Conservation (phyloP, 768 basidiomycete genomes). For the Saitozyma podzolica region DNA sequence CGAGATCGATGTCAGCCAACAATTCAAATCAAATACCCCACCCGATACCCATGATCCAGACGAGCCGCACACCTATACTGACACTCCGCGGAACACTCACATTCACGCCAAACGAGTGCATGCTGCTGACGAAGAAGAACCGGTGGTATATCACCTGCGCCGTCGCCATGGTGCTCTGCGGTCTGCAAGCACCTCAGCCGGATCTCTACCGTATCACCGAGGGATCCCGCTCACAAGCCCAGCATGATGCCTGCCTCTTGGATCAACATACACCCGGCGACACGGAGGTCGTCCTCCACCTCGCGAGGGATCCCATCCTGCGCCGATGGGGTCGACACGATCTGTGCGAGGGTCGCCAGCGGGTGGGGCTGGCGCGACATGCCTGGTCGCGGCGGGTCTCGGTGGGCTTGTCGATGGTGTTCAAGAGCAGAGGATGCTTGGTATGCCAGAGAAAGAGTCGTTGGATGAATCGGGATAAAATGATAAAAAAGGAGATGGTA, state of each 20-base stretch:
- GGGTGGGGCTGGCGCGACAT: conserved; percentile 59
- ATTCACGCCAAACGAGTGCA: conserved; percentile 91
- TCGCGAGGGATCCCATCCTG: conserved; percentile 78
- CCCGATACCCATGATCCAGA: too few species aligned
- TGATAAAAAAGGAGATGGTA: not conserved
- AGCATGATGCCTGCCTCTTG: conserved; percentile 90
- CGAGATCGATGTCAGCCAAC: conserved; percentile 1
- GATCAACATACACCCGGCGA: conserved; percentile 89
- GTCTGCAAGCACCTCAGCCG: conserved; percentile 52
- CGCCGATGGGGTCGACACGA: conserved; percentile 74
- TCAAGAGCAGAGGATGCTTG: too few species aligned
- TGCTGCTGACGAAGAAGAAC: conserved; percentile 92
- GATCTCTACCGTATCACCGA: not conserved
- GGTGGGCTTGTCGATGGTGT: not conserved
- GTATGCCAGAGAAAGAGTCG: too few species aligned
- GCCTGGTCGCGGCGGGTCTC: not conserved
- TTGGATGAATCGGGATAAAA: not conserved
- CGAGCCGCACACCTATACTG: not conserved
- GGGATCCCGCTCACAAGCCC: conserved; percentile 66
- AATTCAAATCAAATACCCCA: not conserved
- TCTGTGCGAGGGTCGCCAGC: conserved; percentile 75
- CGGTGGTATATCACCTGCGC: conserved; percentile 95
- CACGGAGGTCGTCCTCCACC: conserved; percentile 83
- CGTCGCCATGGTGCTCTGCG: conserved; percentile 94
- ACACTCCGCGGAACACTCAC: conserved; percentile 58